Evolutionary conservation across 169 alveolate species (phyloP).

Genomic region (Cyclospora cayetanensis): DNA sequence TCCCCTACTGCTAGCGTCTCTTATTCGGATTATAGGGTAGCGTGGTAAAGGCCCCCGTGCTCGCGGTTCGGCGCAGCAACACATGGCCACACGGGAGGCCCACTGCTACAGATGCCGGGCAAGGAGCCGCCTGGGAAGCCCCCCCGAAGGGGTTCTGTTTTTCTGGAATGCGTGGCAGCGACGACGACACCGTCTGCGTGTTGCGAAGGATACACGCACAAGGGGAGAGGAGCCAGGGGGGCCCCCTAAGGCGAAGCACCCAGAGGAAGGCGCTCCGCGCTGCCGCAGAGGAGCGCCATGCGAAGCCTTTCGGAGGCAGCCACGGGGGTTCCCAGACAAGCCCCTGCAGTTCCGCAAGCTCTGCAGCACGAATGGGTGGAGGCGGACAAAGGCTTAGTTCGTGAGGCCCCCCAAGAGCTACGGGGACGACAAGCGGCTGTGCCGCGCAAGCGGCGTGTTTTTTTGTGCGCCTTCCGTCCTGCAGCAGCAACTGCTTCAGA

Average conservation of each 20-base stretch:
- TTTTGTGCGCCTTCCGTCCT: background rate
- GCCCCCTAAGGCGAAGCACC: background rate
- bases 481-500: background rate
- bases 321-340: background rate
- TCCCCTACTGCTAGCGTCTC: too few species aligned
- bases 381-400: background rate
- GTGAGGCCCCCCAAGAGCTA: background rate
- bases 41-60: background rate
- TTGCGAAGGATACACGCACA: background rate
- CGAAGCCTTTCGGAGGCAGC: background rate
- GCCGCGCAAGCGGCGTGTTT: background rate
- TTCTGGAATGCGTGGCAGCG: too few species aligned
- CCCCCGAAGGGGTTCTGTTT: too few species aligned
- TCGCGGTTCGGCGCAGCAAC: background rate
- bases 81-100: background rate
- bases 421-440: background rate
- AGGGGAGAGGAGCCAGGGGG: background rate
- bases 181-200: too few species aligned
- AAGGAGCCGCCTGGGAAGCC: background rate
- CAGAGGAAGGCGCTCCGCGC: background rate
- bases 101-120: background rate
- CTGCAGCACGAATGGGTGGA: background rate
- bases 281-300: background rate
- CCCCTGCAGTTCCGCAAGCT: background rate
- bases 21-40: too few species aligned